Evolutionary conservation across 1,284 basidiomycete species (phyloP).

Genomic region (Coniophora puteana): DNA sequence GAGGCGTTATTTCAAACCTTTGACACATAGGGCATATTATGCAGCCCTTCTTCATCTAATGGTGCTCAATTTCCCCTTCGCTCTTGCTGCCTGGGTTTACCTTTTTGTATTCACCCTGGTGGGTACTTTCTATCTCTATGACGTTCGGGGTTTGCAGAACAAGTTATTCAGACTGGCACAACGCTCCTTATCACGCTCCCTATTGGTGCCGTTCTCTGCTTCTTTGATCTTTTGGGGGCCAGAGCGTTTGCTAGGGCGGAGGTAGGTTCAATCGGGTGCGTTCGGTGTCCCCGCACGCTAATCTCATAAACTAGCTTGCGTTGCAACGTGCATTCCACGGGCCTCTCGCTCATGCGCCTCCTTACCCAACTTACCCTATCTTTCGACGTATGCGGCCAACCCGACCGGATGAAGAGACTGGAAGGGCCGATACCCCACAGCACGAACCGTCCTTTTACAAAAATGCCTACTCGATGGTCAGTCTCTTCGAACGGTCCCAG

Average conservation of each 20-base stretch:
- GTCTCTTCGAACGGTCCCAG: conserved; percentile 18
- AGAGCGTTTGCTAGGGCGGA: conserved; percentile 66
- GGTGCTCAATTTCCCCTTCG: conserved; percentile 73
- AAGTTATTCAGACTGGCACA: conserved; percentile 56
- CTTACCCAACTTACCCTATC: conserved; percentile 62
- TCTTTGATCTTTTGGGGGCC: conserved; percentile 70
- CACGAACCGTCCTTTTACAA: conserved; percentile 70
- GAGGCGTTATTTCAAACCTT: conserved; percentile 60
- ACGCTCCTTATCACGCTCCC: conserved; percentile 72
- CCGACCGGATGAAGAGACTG: conserved; percentile 49
- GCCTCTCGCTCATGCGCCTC: conserved; percentile 53
- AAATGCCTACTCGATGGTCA: conserved; percentile 74
- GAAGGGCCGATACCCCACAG: conserved; percentile 23
- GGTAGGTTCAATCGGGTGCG: conserved; percentile 32
- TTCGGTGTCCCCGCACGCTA: conserved; percentile 3
- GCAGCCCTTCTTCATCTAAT: conserved; percentile 61
- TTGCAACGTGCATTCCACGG: conserved; percentile 69
- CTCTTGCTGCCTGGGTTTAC: conserved; percentile 67
- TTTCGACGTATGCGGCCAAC: conserved; percentile 57
- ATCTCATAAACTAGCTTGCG: conserved; percentile 40
- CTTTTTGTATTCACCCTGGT: conserved; percentile 77
- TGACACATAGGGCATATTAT: conserved; percentile 53
- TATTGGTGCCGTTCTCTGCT: conserved; percentile 72
- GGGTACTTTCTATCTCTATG: conserved; percentile 24
- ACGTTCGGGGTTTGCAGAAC: conserved; percentile 6